Percentiles rank a stretch among this genome's conserved stretches.
phyloP scores from a whole-genome alignment of 176 grass and related monocot genomes.

The Aegilops sharonensis region DNA sequence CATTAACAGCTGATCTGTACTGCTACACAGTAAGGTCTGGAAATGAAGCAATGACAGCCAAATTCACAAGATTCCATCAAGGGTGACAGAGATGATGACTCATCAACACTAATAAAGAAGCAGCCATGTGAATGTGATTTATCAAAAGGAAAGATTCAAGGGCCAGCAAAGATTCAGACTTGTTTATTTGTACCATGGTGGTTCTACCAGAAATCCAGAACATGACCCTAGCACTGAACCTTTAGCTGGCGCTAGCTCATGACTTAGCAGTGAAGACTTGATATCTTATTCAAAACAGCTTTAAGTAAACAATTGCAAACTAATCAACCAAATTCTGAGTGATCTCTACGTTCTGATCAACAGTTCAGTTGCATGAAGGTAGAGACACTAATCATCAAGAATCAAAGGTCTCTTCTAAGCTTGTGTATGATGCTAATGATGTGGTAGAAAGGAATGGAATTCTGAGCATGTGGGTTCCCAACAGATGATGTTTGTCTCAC shows the following conservation, averaged over 20 bases:
- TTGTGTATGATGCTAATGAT: not conserved
- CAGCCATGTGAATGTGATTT: not conserved
- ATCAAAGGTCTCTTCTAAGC: not conserved
- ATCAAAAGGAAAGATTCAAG: not conserved
- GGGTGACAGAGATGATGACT: conserved; percentile 25
- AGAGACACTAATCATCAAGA: not conserved
- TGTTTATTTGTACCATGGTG: not conserved
- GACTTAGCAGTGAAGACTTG: conserved; percentile 33
- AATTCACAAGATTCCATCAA: conserved; percentile 30
- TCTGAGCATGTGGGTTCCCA: not conserved
- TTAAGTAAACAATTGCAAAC: not conserved
- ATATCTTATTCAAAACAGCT: not conserved
- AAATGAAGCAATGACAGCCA: conserved; percentile 36
- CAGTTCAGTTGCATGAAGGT: not conserved
- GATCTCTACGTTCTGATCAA: not conserved
- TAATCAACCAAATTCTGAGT: not conserved
- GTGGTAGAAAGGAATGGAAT: not conserved
- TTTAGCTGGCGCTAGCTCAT: conserved; percentile 36
- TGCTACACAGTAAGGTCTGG: not conserved
- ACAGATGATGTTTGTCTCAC: conserved; percentile 38
- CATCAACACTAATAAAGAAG: conserved; percentile 26
- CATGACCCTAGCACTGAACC: conserved; percentile 29
- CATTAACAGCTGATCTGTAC: conserved; percentile 21
- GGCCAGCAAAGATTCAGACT: not conserved
- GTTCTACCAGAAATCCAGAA: conserved; percentile 34